Evolutionary conservation across 202 grass and related monocot species (phyloP), one percentile per base, ranked within the genome.

Genomic region (Tripidium arundinaceum): DNA sequence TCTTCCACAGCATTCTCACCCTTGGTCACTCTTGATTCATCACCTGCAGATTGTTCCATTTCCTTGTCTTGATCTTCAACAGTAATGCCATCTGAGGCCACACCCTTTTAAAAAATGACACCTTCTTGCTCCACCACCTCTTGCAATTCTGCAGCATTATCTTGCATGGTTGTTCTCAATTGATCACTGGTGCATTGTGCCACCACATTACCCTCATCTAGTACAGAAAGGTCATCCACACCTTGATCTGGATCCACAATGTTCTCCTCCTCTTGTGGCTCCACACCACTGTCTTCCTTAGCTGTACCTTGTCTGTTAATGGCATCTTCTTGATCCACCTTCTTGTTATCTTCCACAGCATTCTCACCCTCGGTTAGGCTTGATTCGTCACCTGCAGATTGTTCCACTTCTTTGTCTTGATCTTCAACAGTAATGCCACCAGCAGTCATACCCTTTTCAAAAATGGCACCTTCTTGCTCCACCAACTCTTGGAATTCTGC

Each of bases 301-400:
- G 65, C 26, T 76, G 40, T 57, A 69, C 64, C 36, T 62, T 72
- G 46, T 29, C 45, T 38, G 42, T 43, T 25, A 7, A 34, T 71
- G 57, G 50, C 43, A 82, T 14, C 38, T 39, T 72, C 65, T 68
- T 86, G 70, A 72, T 81, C 54, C 16, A 66, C 39, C 52, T 36
- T 66, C 67, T 75, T 42, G 40, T 61, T 46, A 61, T 78, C 34
- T 5, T 65, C 45, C 34, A 81, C 28, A 39, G 1, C 36, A 86
- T 60, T 42, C 22, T 66, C 63, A 60, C 47, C 14, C 46, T 46
- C 11, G 4, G n/a, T 18, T 36, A 5, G 16, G 0, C 39, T 70
- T 76, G 45, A 54, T 63, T 72, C 15, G 1, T 41, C 31, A 29
- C 16, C 16, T 15, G 42, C 22, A 71, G 21, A 67, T 75, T 68